Conservation (phyloP, 139 green algal species). For the Tetratostichococcus sp. region DNA sequence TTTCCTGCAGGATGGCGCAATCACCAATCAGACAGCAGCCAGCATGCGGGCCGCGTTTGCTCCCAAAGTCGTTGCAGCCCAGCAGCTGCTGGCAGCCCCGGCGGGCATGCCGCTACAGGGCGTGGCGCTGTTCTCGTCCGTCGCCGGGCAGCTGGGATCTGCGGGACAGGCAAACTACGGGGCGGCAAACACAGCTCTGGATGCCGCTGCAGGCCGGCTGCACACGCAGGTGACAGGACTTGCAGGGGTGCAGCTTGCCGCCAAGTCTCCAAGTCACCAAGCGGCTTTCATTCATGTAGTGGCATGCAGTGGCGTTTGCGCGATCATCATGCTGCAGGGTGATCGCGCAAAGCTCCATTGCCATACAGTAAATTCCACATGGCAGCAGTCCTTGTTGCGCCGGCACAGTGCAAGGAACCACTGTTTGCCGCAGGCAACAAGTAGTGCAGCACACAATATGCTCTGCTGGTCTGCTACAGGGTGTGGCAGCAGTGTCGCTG, state of each 20-base stretch:
- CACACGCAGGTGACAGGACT: not conserved
- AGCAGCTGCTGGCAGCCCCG: not conserved
- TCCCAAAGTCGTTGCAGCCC: slow-evolving; percentile 35
- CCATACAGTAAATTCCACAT: too few relatives aligned
- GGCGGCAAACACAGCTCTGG: slow-evolving; percentile 62
- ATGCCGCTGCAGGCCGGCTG: slow-evolving; percentile 20
- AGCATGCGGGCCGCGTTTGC: slow-evolving; percentile 24
- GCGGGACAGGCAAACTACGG: slow-evolving; percentile 70
- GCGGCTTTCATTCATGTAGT: too few relatives aligned
- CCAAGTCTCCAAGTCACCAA: too few relatives aligned
- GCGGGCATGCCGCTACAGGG: slow-evolving; percentile 11
- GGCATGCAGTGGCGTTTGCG: too few relatives aligned
- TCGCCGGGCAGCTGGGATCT: slow-evolving; percentile 60
- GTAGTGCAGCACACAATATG: too few relatives aligned
- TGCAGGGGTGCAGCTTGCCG: too few relatives aligned
- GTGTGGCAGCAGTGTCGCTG: slow-evolving; percentile 24
- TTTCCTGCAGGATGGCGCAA: slow-evolving; percentile 48
- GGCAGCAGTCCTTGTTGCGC: too few relatives aligned
- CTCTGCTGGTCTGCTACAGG: not conserved
- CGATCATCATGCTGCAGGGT: too few relatives aligned
- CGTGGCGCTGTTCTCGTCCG: slow-evolving; percentile 63
- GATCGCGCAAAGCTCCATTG: too few relatives aligned
- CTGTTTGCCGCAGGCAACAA: too few relatives aligned
- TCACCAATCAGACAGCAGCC: slow-evolving; percentile 44
- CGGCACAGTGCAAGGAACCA: too few relatives aligned